phyloP scores from a whole-genome alignment of 31 red algal genomes.

The Bonnemaisonia californica region DNA sequence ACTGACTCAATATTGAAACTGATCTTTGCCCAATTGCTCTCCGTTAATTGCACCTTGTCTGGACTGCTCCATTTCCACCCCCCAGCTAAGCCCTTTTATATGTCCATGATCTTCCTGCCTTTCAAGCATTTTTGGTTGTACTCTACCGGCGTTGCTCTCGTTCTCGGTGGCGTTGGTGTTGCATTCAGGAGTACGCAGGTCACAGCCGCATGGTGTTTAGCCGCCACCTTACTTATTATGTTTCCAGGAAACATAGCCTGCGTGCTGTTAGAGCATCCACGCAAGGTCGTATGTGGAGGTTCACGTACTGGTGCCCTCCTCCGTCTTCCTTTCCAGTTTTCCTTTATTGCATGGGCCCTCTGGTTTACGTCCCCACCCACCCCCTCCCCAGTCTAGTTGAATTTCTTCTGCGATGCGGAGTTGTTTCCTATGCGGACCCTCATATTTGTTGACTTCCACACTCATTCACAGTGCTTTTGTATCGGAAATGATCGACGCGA shows the following conservation, averaged over 20 bases:
- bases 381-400: conserved; percentile 29
- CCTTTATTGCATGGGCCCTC: conserved; percentile 63
- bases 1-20: conserved; percentile 62
- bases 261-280: conserved; percentile 35
- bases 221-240: conserved; percentile 44
- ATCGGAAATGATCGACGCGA: conserved; percentile 23
- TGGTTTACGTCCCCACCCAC: conserved; percentile 54
- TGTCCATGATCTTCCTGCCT: conserved; percentile 74
- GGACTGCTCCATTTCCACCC: conserved; percentile 61
- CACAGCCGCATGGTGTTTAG: conserved; percentile 25
- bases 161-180: conserved; percentile 37
- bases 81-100: conserved; percentile 58
- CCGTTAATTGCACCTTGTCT: conserved; percentile 47
- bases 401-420: background rate
- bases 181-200: conserved; percentile 39
- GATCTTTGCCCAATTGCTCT: conserved; percentile 58
- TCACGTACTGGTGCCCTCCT: conserved; percentile 40
- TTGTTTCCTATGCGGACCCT: background rate
- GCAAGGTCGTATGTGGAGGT: conserved; percentile 43
- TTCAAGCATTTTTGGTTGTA: conserved; percentile 66
- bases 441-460: background rate
- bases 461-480: no score
- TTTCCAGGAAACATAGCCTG: conserved; percentile 70
- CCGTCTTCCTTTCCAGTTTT: conserved; percentile 62
- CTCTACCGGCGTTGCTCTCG: conserved; percentile 35